Evolutionary conservation across 192 early-diverging fungal species (phyloP), one percentile per base, ranked within the genome.

Genomic region (Podila epigama): DNA sequence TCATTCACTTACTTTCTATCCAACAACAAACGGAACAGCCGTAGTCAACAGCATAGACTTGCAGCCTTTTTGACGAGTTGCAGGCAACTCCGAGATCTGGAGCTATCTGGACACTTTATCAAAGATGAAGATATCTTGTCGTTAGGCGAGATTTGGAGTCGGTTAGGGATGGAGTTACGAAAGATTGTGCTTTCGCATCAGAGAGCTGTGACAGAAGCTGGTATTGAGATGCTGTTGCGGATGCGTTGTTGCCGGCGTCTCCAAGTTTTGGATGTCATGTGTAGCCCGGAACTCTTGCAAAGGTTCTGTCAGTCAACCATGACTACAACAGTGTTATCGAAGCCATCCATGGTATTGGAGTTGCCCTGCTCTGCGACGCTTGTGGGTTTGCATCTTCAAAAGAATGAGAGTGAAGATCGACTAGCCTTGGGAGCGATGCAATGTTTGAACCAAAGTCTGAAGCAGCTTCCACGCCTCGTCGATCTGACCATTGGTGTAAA

Each of bases 231-330:
- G 11, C 20, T 71, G 5, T 18, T 71, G 7, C 53, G 48, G 32
- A 34, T 51, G 41, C 12, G 40, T 7, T 71, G 69, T 20, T 71
- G 42, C 27, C 40, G 54, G 20, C 42, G 22, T 27, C 35, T 71
- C 10, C 22, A 59, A n/a, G 7, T 29, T 15, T 18, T 71, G 27
- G 61, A 71, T 63, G 52, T 36, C 16, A 50, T 32, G 32, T 71
- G 60, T n/a, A 55, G 61, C 18, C 69, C 69, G 1, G 41, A 56
- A 32, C 25, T 71, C 25, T 27, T 64, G 10, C 25, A 25, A 2
- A 41, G 54, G 28, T 71, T 71, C 44, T 71, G 69, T 60, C 58
- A 71, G 29, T 25, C 28, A 4, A 56, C 29, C 27, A 63, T 44
- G 12, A 25, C 22, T 13, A 22, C 9, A 41, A 63, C 69, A 1